phyloP scores from a whole-genome alignment of 306 rosid genomes.

The Casuarina glauca region DNA sequence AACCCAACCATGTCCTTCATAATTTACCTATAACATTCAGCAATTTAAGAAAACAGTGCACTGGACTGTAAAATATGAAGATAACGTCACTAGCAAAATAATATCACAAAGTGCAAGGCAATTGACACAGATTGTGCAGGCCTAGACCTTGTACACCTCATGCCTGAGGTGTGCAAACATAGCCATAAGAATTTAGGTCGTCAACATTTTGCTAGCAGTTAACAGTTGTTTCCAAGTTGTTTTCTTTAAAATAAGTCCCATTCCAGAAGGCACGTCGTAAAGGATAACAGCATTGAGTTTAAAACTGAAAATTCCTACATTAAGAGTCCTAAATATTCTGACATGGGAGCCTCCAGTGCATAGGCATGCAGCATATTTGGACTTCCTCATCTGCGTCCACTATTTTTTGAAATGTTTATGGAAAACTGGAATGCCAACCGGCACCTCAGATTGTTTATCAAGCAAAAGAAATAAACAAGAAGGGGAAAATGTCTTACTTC shows the following conservation, averaged over 20 bases:
- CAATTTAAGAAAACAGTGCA: slow-evolving; percentile 7
- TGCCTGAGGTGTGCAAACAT: not conserved
- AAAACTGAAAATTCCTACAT: not conserved
- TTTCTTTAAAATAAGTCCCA: not conserved
- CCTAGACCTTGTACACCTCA: slow-evolving; percentile 2
- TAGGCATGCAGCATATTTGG: not conserved
- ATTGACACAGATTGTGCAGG: slow-evolving; percentile 7
- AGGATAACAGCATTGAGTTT: slow-evolving; percentile 2
- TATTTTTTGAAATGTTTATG: not conserved
- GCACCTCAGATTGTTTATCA: not conserved
- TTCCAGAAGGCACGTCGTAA: not conserved
- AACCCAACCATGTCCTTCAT: slow-evolving; percentile 78
- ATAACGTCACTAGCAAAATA: not conserved
- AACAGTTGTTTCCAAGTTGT: not conserved
- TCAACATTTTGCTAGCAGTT: not conserved
- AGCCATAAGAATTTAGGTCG: not conserved
- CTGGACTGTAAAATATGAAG: not conserved
- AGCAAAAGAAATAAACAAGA: slow-evolving; percentile 3
- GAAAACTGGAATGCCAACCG: not conserved
- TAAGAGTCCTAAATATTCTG: not conserved
- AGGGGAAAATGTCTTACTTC: slow-evolving; percentile 39
- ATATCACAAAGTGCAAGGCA: not conserved
- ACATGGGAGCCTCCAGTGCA: not conserved
- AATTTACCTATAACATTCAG: slow-evolving; percentile 57
- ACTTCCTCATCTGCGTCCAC: not conserved